Percentiles rank a stretch among this genome's conserved stretches.
phyloP scores from a whole-genome alignment of 345 rosid species.

The Salix arbutifolia region DNA sequence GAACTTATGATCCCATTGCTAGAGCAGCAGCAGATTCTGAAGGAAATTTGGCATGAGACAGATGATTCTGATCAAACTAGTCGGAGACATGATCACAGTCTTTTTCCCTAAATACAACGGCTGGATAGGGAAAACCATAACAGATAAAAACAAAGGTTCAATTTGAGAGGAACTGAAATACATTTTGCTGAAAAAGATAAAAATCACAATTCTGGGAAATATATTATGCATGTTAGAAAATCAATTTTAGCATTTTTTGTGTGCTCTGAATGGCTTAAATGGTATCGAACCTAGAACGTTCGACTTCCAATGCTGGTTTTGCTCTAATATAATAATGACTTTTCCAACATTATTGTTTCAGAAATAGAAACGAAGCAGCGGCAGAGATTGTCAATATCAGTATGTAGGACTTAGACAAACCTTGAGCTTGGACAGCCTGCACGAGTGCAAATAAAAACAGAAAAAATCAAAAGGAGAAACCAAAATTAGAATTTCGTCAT shows the following conservation, averaged over 20 bases:
- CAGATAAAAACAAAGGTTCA: background rate
- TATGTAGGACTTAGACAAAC: conserved; percentile 15
- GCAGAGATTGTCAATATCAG: conserved; percentile 31
- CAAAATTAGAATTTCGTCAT: too few relatives aligned
- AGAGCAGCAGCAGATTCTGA: background rate
- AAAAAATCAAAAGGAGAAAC: background rate
- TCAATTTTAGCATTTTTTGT: conserved; percentile 2
- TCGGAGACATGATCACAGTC: background rate
- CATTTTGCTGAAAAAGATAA: conserved; percentile 18
- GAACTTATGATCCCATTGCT: background rate
- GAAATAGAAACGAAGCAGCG: conserved; percentile 29
- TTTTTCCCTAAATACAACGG: background rate
- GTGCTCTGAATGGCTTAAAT: background rate
- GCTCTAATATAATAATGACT: conserved; percentile 5
- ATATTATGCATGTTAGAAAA: conserved; percentile 10
- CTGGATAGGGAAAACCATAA: background rate
- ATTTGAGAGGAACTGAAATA: background rate
- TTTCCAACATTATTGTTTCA: conserved; percentile 26
- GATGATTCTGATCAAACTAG: background rate
- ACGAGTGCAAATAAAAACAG: conserved; percentile 9
- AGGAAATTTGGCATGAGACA: background rate
- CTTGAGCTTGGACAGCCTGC: conserved; percentile 40
- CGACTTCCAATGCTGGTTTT: conserved; percentile 3
- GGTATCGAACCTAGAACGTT: conserved; percentile 9
- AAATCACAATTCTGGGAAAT: conserved; percentile 24